Conservation (phyloP, 192 early-diverging fungal genomes). For the Chytriomyces confervae region DNA sequence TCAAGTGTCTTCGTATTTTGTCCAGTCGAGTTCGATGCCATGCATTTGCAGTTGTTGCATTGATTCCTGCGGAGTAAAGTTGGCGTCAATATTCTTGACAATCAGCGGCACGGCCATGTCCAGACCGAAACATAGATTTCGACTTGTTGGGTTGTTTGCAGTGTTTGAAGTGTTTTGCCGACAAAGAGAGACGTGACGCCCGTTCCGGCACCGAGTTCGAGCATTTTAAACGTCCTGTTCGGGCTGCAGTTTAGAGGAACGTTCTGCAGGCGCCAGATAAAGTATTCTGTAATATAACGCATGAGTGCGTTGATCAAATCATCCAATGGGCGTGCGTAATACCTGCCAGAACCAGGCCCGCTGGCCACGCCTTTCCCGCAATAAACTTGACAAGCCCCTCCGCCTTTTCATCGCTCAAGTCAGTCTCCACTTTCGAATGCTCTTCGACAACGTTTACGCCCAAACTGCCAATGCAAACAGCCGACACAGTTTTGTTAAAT, state of each 20-base stretch:
- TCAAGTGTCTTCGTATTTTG: neutral
- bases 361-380: slow-evolving; percentile 32
- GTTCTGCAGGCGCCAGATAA: slow-evolving; percentile 22
- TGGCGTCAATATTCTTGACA: slow-evolving; percentile 7
- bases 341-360: slow-evolving; percentile 17
- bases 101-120: slow-evolving; percentile 29
- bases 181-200: slow-evolving; percentile 23
- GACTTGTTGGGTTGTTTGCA: neutral
- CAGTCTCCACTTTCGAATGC: too few species aligned
- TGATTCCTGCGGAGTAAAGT: neutral
- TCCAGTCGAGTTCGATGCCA: slow-evolving; percentile 25
- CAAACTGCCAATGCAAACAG: too few species aligned
- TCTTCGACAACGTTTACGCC: too few species aligned
- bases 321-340: neutral
- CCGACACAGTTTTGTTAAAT: too few species aligned
- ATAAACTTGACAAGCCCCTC: slow-evolving; percentile 18
- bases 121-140: slow-evolving; percentile 27
- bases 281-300: slow-evolving; percentile 21
- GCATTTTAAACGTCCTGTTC: neutral
- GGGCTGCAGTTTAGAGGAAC: neutral
- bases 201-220: slow-evolving; percentile 36
- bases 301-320: neutral
- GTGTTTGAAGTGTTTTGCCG: neutral
- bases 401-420: neutral
- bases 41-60: neutral